These are phyloP conservation scores for Trichoderma gamsii DNA, from an alignment of 495 filamentous ascomycete genomes.

Conservation along the genomic window DNA sequence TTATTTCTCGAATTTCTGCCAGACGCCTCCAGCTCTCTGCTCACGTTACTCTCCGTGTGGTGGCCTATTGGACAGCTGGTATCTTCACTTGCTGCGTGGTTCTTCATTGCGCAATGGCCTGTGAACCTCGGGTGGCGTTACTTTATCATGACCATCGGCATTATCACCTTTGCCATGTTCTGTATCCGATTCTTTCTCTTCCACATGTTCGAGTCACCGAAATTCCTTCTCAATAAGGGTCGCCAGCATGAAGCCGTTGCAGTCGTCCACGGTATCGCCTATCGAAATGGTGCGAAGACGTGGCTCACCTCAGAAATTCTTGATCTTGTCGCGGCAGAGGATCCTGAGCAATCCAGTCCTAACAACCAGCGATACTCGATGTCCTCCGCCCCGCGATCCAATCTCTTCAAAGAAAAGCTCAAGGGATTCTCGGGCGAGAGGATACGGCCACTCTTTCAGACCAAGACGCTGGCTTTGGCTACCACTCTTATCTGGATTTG, in stretches of 20 bases:
- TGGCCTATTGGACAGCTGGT: constrained; percentile 73
- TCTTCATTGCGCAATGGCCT: constrained; percentile 62
- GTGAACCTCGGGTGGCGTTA: constrained; percentile 74
- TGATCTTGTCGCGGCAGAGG: constrained; percentile 44
- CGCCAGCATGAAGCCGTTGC: constrained; percentile 69
- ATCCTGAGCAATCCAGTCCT: constrained; percentile 15
- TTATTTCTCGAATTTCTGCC: constrained; percentile 78
- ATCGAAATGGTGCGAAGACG: constrained; percentile 59
- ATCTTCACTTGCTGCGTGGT: constrained; percentile 73
- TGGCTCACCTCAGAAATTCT: constrained; percentile 55
- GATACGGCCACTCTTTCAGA: constrained; percentile 43
- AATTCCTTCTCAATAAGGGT: constrained; percentile 69
- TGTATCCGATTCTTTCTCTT: constrained; percentile 72
- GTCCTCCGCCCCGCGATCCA: constrained; percentile 14
- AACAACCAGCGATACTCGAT: constrained; percentile 15
- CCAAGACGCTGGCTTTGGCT: constrained; percentile 40
- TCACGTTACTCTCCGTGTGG: constrained; percentile 71
- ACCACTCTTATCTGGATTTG: constrained; percentile 53
- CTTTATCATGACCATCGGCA: constrained; percentile 63
- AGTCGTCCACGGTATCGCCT: constrained; percentile 68
- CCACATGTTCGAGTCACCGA: constrained; percentile 77
- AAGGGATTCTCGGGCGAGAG: constrained; percentile 35
- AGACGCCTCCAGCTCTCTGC: constrained; percentile 64
- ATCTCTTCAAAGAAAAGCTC: not conserved
- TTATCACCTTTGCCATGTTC: constrained; percentile 67